phyloP scores from a whole-genome alignment of 768 basidiomycete species.

The Tubosaeta sp. region DNA sequence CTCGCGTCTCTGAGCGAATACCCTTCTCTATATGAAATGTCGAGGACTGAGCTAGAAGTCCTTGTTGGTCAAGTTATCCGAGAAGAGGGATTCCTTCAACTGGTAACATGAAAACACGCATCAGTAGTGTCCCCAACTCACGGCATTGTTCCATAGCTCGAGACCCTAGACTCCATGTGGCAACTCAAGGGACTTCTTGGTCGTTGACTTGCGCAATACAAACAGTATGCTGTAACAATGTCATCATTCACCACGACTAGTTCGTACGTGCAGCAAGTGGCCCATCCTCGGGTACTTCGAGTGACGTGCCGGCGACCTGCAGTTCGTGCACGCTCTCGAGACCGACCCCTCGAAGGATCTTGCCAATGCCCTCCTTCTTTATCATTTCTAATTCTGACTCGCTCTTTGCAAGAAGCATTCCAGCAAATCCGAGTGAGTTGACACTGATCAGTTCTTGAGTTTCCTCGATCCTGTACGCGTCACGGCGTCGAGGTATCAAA shows the following conservation, averaged over 20 bases:
- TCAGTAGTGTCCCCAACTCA: slow-evolving; percentile 10
- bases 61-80: slow-evolving; percentile 58
- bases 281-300: slow-evolving; percentile 30
- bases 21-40: slow-evolving; percentile 50
- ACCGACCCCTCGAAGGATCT: slow-evolving; percentile 61
- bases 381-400: slow-evolving; percentile 70
- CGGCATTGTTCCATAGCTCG: slow-evolving; percentile 38
- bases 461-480: slow-evolving; percentile 49
- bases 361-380: slow-evolving; percentile 55
- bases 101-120: slow-evolving; percentile 45
- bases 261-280: not conserved
- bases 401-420: slow-evolving; percentile 84
- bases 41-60: slow-evolving; percentile 48
- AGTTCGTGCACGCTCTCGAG: slow-evolving; percentile 64
- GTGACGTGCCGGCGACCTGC: slow-evolving; percentile 49
- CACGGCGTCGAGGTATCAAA: slow-evolving; percentile 72
- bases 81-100: slow-evolving; percentile 71
- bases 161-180: slow-evolving; percentile 52
- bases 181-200: slow-evolving; percentile 38
- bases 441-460: slow-evolving; percentile 62
- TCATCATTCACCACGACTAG: not conserved
- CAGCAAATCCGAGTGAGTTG: slow-evolving; percentile 88
- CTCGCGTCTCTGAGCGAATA: slow-evolving; percentile 41
- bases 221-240: not conserved
- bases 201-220: slow-evolving; percentile 9